phyloP scores from a whole-genome alignment of 179 eudicot genomes.

The Gypsophila paniculata region DNA sequence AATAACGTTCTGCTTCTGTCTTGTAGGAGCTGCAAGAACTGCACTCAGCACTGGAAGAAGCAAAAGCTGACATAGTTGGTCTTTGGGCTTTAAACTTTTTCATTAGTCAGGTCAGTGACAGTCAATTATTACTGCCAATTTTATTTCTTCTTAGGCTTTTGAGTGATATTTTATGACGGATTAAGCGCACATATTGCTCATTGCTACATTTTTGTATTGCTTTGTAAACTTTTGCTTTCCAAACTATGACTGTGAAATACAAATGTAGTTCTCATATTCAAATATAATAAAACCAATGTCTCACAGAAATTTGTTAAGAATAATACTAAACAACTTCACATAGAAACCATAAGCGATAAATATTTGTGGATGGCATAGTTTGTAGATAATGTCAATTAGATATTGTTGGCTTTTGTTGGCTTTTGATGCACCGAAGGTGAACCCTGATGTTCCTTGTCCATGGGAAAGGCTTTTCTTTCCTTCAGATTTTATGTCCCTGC shows the following conservation, averaged over 20 bases:
- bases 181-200: background rate
- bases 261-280: background rate
- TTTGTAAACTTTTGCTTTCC: background rate
- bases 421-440: background rate
- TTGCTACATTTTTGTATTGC: background rate
- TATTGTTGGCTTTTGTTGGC: background rate
- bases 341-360: slow-evolving; percentile 1
- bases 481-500: background rate
- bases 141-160: slow-evolving; percentile 1
- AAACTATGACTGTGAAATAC: background rate
- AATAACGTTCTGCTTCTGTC: slow-evolving; percentile 11
- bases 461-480: background rate
- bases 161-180: background rate
- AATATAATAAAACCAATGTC: background rate
- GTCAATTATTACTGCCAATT: background rate
- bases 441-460: slow-evolving; percentile 2
- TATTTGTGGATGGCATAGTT: slow-evolving; percentile 4
- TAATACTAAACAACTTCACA: background rate
- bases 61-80: slow-evolving; percentile 97
- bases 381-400: background rate
- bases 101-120: slow-evolving; percentile 51
- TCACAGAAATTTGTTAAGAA: background rate
- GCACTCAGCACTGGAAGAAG: slow-evolving; percentile 93
- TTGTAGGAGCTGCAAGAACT: slow-evolving; percentile 89
- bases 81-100: slow-evolving; percentile 93